Evolutionary conservation across 164 flowering plant species (phyloP).

Genomic region (Aristolochia fimbriata): DNA sequence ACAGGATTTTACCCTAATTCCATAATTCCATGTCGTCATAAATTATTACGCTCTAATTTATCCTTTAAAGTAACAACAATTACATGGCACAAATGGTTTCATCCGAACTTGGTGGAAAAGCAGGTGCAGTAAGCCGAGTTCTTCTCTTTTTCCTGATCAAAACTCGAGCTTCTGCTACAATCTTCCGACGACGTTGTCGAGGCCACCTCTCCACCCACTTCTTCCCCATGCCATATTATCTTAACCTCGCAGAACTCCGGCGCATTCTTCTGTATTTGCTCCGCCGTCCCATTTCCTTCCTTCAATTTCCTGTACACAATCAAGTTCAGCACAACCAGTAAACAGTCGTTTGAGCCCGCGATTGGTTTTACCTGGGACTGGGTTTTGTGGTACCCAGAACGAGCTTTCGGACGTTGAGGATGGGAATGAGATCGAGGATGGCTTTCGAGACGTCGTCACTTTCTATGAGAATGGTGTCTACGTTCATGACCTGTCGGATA

Average conservation of each 20-base stretch:
- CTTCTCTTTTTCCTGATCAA: not conserved
- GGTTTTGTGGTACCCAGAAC: slow-evolving; percentile 54
- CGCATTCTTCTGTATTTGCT: slow-evolving; percentile 2
- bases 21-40: too few relatives aligned
- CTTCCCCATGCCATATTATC: slow-evolving; percentile 6
- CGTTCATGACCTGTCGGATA: slow-evolving; percentile 41
- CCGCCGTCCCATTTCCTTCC: slow-evolving; percentile 7
- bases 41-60: too few relatives aligned
- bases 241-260: slow-evolving; percentile 7
- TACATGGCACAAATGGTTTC: not conserved
- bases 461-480: slow-evolving; percentile 64
- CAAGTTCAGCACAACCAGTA: not conserved
- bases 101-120: slow-evolving; percentile 1
- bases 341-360: not conserved
- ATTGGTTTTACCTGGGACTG: slow-evolving; percentile 22
- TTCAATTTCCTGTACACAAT: not conserved
- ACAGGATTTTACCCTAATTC: too few relatives aligned
- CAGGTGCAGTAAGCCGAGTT: not conserved
- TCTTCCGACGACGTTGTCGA: not conserved
- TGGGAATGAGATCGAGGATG: slow-evolving; percentile 55
- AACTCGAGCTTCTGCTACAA: not conserved
- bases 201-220: not conserved
- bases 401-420: slow-evolving; percentile 54
- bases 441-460: slow-evolving; percentile 52
- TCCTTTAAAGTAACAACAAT: too few relatives aligned